Evolutionary conservation across 2,329 filamentous ascomycete genomes (phyloP), one percentile per base, ranked within the genome.

Genomic region (Aspergillus neotritici): DNA sequence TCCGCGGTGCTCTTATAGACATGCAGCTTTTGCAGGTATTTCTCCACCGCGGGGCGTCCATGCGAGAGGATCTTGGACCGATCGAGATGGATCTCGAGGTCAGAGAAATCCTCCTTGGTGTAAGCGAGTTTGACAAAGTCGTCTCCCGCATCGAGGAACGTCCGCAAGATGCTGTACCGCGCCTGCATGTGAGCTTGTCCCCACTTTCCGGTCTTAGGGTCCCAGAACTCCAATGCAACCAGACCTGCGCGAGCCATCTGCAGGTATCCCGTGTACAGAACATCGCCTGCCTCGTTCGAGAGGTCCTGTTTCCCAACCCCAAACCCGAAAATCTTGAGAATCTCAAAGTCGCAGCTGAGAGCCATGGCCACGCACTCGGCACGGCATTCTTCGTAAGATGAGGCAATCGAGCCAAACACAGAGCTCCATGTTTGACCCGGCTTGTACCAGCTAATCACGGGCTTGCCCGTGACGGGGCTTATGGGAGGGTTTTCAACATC

Each of bases 331-430:
- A 96, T 91, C 63, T 89, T 79, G 14, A 97, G 77, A 38, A 94
- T 87, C 9, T 81, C 77, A 61, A 94, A 95, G 58, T 96, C 90
- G 67, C 90, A 94, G 60, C 83, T 81, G 4, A 97, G 74, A 33
- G 82, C 83, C 89, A 96, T 95, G 40, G 90, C 91, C 9, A 96
- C 90, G 57, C 89, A 86, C 65, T 97, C 91, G 4, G 91, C 91
- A 43, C 91, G 83, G 65, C 91, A 97, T 67, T 97, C 91, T 68
- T 97, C 91, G 60, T 95, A 96, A 12, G 84, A 87, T 3, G 85
- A 87, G 31, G 90, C 88, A 51, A 94, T 80, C 48, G 86, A 80
- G 17, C 90, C 89, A 60, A 97, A 97, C 0, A 95, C 87, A 4
- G 84, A 88, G 43, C 87, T 86, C 90, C 90, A 97, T 0, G 91